Conservation (phyloP, 176 grass and related monocot species). For the Oryza meridionalis region DNA sequence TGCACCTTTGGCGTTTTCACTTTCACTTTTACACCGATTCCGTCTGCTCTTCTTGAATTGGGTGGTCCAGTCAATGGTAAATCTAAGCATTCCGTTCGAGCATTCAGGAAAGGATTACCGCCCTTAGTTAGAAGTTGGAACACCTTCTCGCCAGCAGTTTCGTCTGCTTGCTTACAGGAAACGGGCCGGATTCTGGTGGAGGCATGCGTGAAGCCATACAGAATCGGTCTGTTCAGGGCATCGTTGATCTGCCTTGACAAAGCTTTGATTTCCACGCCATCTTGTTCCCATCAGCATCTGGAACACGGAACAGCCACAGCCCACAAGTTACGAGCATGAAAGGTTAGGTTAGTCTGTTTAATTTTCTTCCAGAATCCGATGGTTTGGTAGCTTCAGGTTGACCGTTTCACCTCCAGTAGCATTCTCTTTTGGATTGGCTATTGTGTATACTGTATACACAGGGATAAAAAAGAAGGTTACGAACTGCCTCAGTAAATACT, state of each 20-base stretch:
- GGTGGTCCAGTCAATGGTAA: neutral
- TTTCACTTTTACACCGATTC: neutral
- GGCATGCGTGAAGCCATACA: neutral
- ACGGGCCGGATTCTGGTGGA: neutral
- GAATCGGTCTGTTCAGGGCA: neutral
- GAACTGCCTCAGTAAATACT: neutral
- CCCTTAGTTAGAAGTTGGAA: neutral
- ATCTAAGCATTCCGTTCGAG: neutral
- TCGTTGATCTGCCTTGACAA: slow-evolving; percentile 8
- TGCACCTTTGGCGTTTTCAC: neutral
- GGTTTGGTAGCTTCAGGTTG: neutral
- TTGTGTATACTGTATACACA: neutral
- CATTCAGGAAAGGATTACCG: neutral
- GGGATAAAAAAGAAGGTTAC: neutral
- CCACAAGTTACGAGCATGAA: neutral
- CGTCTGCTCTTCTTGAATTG: neutral
- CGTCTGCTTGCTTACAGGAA: neutral
- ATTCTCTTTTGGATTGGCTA: neutral
- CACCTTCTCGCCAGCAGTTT: neutral
- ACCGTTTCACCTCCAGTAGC: neutral
- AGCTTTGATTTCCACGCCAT: slow-evolving; percentile 34
- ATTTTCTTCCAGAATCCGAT: slow-evolving; percentile 12
- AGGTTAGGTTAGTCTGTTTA: neutral
- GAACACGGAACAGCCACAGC: neutral
- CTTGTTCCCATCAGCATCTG: neutral